Base-by-base conservation (phyloP, 1,284 basidiomycete genomes). In the Paramarasmius palmivorus region DNA sequence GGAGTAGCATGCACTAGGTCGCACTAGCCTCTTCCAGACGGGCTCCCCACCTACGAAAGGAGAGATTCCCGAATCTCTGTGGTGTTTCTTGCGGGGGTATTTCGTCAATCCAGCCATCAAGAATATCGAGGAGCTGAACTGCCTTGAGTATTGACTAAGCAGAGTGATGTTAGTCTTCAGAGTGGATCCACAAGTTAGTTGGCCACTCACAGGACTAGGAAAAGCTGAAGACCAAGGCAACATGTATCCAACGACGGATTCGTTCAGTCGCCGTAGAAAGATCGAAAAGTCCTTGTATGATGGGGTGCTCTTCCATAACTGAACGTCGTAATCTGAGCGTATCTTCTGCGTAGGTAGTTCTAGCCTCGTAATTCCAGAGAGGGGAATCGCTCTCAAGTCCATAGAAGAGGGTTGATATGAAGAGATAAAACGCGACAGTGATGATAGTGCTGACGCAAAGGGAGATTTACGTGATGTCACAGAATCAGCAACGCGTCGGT, bases 11-110 rank as follows among this genome's bases (percentile, higher is more conserved):
- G 26, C 34, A 54, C 37, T 54, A 57, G 37, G 36, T 17, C 66
- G 77, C 56, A 59, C 53, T 45, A 25, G 92, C 94, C 77, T 91
- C 79, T 68, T 92, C 84, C 23, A 98, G 77, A 29, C 88, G 79
- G 53, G 78, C 76, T 0, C 93, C 92, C 90, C 95, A 99, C 6
- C 82, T 82, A 49, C 95, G 79, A 66, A 99, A 99, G 0, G 93
- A 89, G 6, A 94, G 81, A 69, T 99, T 98, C 2, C 96, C 97
- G 63, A 96, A 99, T 1, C 97, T 81, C 65, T 98, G 97, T 1
- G 91, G 87, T 5, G 86, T 85, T n/a, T 82, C 71, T 3, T 84
- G 78, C 0, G 90, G 86, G 3, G 93, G 93, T 10, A 95, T 92
- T 32, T 90, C 86, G 45, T 90, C 82, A 10, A 95, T 87, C 93